Base-by-base conservation (phyloP, 176 grass and related monocot genomes). In the Oryza glaberrima region DNA sequence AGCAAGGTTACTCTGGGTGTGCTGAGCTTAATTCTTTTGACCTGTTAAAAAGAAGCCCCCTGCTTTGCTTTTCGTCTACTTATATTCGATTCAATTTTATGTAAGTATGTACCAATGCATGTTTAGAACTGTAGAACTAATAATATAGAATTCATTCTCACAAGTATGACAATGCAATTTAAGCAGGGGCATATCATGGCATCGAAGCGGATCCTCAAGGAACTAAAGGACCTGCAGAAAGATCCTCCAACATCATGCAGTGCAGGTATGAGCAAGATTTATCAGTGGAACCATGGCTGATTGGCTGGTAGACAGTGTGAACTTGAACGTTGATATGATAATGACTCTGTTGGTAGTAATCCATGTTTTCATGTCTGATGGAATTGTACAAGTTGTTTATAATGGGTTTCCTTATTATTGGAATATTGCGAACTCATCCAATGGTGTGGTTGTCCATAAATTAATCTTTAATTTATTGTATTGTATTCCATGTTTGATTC, bases 191-290 rank as follows among this genome's bases (percentile, higher is more conserved):
- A 80, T 41, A 68, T 65, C 43, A 90, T 90, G 89, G 89, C 89
- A 45, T 90, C 89, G 5, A 90, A 90, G 51, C 89, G 89, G 41
- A 90, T 90, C 65, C 89, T 90, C 35, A 90, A 90, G 81, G 89
- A 90, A 13, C 64, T 90, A 22, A 90, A 90, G 81, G 89, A 90
- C 70, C 80, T 90, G 89, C 89, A 90, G 89, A 90, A 87, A 75
- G 89, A 90, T 20, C 89, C 89, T 22, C 89, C 89, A 22, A 90
- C 89, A 76, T 90, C 89, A 90, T 90, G 89, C 76, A 90, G 89
- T 54, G 89, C 89, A 70, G 89, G 88, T 90, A 75, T 0, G 23
- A 26, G 38, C 9, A 2, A 9, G 43, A 44, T 44, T 46, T 82
- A 81, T 70, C 77, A 35, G 13, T 70, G 5, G 6, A 77, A 44